These are phyloP conservation scores for Cnidoscolus chayamansa DNA, from an alignment of 441 rosid species.

Conservation along the genomic window DNA sequence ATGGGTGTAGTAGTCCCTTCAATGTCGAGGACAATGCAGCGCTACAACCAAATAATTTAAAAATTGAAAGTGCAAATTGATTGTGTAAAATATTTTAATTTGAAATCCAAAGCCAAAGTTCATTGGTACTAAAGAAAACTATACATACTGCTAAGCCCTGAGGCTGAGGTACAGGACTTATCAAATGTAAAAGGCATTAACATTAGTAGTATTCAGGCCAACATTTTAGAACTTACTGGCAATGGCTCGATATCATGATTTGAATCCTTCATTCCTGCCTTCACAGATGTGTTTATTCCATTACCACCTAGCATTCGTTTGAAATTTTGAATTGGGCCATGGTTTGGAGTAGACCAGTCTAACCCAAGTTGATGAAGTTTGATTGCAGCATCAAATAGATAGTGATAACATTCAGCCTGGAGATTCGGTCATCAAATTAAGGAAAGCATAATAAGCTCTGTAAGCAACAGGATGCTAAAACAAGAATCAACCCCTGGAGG, in stretches of 20 bases:
- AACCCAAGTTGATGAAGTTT: constrained; percentile 85
- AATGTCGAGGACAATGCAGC: constrained; percentile 82
- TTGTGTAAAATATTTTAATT: not conserved
- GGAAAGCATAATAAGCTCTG: constrained; percentile 6
- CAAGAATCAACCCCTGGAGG: constrained; percentile 7
- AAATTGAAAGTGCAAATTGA: constrained; percentile 7
- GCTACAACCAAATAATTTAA: constrained; percentile 46
- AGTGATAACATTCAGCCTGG: constrained; percentile 96
- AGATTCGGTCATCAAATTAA: constrained; percentile 21
- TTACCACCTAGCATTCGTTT: constrained; percentile 34
- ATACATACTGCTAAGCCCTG: not conserved
- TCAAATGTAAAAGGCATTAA: not conserved
- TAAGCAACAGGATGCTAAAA: constrained; percentile 16
- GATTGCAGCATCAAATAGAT: constrained; percentile 94
- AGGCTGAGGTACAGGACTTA: not conserved
- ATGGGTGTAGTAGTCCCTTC: constrained; percentile 98
- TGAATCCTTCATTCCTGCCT: constrained; percentile 45
- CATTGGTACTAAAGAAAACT: not conserved
- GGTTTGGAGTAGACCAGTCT: constrained; percentile 73
- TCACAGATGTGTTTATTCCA: constrained; percentile 31
- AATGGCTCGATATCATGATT: constrained; percentile 34
- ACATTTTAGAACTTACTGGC: constrained; percentile 40
- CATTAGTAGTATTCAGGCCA: not conserved
- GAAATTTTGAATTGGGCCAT: constrained; percentile 53
- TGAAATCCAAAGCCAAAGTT: not conserved